phyloP scores from a whole-genome alignment of 1,284 basidiomycete genomes.

The Malassezia equina region DNA sequence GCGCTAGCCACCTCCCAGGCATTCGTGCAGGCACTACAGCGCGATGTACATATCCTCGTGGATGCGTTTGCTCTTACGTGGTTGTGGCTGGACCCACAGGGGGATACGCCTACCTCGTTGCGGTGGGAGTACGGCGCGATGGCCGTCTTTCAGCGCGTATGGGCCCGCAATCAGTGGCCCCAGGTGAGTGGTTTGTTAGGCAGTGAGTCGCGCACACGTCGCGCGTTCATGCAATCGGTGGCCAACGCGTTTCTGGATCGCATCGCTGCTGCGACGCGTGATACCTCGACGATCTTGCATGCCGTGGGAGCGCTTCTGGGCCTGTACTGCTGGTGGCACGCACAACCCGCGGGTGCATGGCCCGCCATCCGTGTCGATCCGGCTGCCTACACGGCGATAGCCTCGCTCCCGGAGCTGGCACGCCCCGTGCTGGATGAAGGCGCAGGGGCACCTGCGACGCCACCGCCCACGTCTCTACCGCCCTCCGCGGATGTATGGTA shows the following conservation, averaged over 20 bases:
- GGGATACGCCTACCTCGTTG: not conserved
- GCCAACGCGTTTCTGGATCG: constrained; percentile 5
- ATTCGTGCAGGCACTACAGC: constrained; percentile 8
- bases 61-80: constrained; percentile 17
- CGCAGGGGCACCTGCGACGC: not conserved
- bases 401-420: constrained; percentile 7
- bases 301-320: constrained; percentile 3
- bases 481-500: constrained; percentile 13
- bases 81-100: constrained; percentile 14
- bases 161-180: constrained; percentile 12
- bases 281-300: not conserved
- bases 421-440: constrained; percentile 1
- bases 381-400: not conserved
- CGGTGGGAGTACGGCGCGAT: constrained; percentile 16
- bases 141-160: constrained; percentile 16
- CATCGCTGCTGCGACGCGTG: not conserved
- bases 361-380: not conserved
- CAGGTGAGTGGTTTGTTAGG: not conserved
- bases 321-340: constrained; percentile 8
- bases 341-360: not conserved
- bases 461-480: not conserved
- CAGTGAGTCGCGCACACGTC: not conserved
- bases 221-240: constrained; percentile 2
- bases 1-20: constrained; percentile 7
- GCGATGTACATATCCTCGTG: constrained; percentile 13